A percentile compares a stretch with the other conserved stretches of the same genome.
Conservation (phyloP, 106 monocot genomes). For the Alisma plantagoaquatica region DNA sequence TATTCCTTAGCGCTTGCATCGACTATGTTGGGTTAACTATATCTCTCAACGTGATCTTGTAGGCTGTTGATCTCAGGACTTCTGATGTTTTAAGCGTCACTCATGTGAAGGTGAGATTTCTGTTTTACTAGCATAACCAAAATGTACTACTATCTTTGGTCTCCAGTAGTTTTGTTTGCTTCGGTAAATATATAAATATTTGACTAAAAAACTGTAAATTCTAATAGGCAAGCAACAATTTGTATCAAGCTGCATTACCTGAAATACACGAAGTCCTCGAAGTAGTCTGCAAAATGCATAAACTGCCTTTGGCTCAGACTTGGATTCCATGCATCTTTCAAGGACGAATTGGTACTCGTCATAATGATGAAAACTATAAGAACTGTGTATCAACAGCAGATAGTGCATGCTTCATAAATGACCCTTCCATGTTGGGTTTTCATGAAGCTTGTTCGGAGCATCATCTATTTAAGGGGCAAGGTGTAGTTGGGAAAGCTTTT, state of each 20-base stretch:
- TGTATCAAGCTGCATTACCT: background rate
- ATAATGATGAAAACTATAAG: slow-evolving; percentile 1
- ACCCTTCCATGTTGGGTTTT: background rate
- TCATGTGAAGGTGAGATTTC: background rate
- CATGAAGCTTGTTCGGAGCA: slow-evolving; percentile 12
- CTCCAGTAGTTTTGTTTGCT: background rate
- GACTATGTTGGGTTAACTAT: too few species aligned
- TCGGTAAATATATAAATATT: background rate
- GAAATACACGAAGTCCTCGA: slow-evolving; percentile 1
- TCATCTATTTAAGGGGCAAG: slow-evolving; percentile 7
- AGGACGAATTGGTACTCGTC: slow-evolving; percentile 1
- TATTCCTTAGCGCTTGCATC: too few species aligned
- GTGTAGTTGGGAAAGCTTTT: slow-evolving; percentile 9
- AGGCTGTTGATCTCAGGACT: slow-evolving; percentile 6
- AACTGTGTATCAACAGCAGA: slow-evolving; percentile 4
- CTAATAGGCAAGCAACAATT: slow-evolving; percentile 1
- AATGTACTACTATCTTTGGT: background rate
- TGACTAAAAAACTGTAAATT: background rate
- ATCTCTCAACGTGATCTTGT: too few species aligned
- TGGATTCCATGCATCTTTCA: slow-evolving; percentile 10
- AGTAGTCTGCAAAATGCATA: background rate
- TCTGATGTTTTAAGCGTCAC: background rate
- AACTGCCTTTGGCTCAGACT: slow-evolving; percentile 2
- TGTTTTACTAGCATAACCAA: background rate
- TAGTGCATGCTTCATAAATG: background rate